These are phyloP conservation scores for Ottelia alismoides DNA, from an alignment of 106 monocot species.

Conservation along the genomic window DNA sequence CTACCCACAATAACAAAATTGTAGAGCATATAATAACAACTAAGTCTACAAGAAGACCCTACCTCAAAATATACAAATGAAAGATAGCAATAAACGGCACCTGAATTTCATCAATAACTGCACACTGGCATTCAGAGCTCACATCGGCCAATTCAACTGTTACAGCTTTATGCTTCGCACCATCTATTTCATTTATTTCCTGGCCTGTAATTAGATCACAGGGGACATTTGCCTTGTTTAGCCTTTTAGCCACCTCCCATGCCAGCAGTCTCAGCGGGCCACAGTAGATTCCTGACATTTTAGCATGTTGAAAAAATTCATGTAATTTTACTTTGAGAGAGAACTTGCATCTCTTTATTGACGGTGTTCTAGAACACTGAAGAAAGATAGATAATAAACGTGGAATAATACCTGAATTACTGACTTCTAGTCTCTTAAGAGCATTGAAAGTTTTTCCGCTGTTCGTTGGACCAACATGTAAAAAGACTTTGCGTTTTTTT, in stretches of 20 bases:
- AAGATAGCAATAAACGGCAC: slow-evolving; percentile 16
- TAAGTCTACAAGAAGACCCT: neutral
- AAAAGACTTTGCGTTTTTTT: slow-evolving; percentile 72
- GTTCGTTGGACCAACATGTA: slow-evolving; percentile 95
- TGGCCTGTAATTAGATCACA: slow-evolving; percentile 94
- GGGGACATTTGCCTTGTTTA: slow-evolving; percentile 84
- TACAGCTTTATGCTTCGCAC: slow-evolving; percentile 72
- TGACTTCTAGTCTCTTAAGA: slow-evolving; percentile 62
- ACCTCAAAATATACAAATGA: neutral
- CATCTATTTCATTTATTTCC: slow-evolving; percentile 77
- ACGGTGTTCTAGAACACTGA: neutral
- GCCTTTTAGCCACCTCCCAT: slow-evolving; percentile 79
- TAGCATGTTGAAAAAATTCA: neutral
- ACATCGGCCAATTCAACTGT: slow-evolving; percentile 97
- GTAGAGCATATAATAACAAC: too few relatives aligned
- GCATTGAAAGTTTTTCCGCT: slow-evolving; percentile 98
- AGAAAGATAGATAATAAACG: neutral
- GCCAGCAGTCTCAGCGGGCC: slow-evolving; percentile 91
- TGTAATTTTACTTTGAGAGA: neutral
- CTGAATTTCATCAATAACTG: slow-evolving; percentile 98
- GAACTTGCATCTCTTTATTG: neutral
- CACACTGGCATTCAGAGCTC: slow-evolving; percentile 53
- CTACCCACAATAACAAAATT: too few relatives aligned
- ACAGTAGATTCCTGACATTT: slow-evolving; percentile 71
- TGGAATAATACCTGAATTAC: slow-evolving; percentile 51